Evolutionary conservation across 208 protist genomes (phyloP).

Genomic region (Leishmania mexicana): DNA sequence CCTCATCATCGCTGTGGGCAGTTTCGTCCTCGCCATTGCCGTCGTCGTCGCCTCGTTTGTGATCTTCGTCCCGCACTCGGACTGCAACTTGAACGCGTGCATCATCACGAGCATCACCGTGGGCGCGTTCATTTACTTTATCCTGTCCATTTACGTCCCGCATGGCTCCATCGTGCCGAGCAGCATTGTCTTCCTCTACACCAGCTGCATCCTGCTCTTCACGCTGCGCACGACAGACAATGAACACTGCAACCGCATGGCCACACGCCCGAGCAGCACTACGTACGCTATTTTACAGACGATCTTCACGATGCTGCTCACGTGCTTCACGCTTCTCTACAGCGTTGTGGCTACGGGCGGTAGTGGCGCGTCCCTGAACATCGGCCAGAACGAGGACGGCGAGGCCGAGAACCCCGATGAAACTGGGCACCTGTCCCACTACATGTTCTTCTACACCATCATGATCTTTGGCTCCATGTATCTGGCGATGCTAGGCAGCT

Average conservation of each 20-base stretch:
- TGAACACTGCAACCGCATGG: slow-evolving; percentile 72
- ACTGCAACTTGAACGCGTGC: slow-evolving; percentile 89
- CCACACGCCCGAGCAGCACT: slow-evolving; percentile 13
- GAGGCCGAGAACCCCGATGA: slow-evolving; percentile 81
- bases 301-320: slow-evolving; percentile 41
- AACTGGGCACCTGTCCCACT: slow-evolving; percentile 80
- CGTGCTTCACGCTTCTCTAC: slow-evolving; percentile 78
- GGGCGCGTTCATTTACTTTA: slow-evolving; percentile 71
- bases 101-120: slow-evolving; percentile 84
- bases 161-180: slow-evolving; percentile 92
- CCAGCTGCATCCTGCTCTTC: slow-evolving; percentile 82
- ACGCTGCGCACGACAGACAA: slow-evolving; percentile 76
- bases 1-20: slow-evolving; percentile 50
- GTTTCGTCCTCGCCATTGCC: slow-evolving; percentile 51
- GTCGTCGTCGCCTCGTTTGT: slow-evolving; percentile 63
- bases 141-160: slow-evolving; percentile 84
- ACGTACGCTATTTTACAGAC: slow-evolving; percentile 66
- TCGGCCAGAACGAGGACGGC: slow-evolving; percentile 68
- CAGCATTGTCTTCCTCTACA: slow-evolving; percentile 92
- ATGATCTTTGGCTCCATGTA: slow-evolving; percentile 96
- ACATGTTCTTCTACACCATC: slow-evolving; percentile 94
- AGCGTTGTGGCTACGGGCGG: slow-evolving; percentile 76
- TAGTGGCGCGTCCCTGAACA: slow-evolving; percentile 55
- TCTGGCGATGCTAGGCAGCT: slow-evolving; percentile 91
- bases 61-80: slow-evolving; percentile 71